Evolutionary conservation across 2,329 filamentous ascomycete species (phyloP), one percentile per base, ranked within the genome.

Genomic region (Alternaria solani): DNA sequence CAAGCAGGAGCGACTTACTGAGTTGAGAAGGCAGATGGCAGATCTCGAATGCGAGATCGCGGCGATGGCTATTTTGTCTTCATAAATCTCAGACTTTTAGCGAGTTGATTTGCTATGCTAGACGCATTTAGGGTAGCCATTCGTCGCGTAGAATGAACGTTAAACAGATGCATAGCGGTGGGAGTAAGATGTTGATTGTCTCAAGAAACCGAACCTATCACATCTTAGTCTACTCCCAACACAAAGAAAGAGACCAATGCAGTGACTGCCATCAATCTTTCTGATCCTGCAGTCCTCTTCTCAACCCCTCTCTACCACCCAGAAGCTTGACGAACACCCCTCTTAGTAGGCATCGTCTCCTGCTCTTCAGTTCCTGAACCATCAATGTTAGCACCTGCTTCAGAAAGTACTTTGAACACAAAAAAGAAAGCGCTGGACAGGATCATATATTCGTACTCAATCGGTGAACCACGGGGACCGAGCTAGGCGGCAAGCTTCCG

Each of bases 401-500:
- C 44, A 26, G 26, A 16, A 43, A 34, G 20, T 52, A 55, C n/a
- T 52, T 14, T 36, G 38, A 57, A 56, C 5, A 54, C 34, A 57
- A 32, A 51, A 61, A 61, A 61, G 52, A 34, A 62, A 59, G 59
- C 57, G 57, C 60, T 51, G 61, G 57, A 58, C 60, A 55, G 63
- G 66, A 59, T 61, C 59, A 76, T 61, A 65, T 70, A 55, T 77
- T 76, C 68, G 75, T 79, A 71, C 77, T 79, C 64, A 89, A 79
- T 55, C 89, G 83, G 80, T 91, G 87, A 55, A 91, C 86, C 48
- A 90, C 88, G 11, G 93, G 91, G 42, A 97, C 93, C 7, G 93
- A 93, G 70, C 91, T 94, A 0, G 93, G 91, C 51, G 93, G 92
- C 64, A 96, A 86, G 71, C 88, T 92, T 42, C 94, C 95, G 75